phyloP scores from a whole-genome alignment of 805 yeast genomes.

The Spencermartinsiella europaea region DNA sequence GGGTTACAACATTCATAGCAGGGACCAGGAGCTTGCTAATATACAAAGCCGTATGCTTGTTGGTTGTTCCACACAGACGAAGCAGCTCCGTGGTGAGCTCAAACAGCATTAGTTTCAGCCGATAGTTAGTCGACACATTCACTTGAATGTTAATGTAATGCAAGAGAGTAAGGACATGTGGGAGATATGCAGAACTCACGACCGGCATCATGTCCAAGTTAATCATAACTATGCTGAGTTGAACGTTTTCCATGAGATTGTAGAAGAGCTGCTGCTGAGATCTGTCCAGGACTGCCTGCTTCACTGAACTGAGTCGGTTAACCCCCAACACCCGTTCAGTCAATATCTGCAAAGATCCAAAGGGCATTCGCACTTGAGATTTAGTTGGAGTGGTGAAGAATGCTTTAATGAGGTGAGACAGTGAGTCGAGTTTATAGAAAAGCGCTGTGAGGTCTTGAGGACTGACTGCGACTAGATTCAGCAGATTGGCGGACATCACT shows the following conservation, averaged over 20 bases:
- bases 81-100: slow-evolving; percentile 12
- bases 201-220: slow-evolving; percentile 40
- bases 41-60: slow-evolving; percentile 5
- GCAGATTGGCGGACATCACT: background rate
- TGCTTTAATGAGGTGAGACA: slow-evolving; percentile 35
- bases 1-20: slow-evolving; percentile 9
- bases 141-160: slow-evolving; percentile 18
- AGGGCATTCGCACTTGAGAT: slow-evolving; percentile 53
- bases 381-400: slow-evolving; percentile 51
- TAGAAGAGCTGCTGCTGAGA: slow-evolving; percentile 54
- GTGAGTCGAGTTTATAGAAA: slow-evolving; percentile 5
- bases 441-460: background rate
- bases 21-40: slow-evolving; percentile 5
- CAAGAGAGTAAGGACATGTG: slow-evolving; percentile 42
- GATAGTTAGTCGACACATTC: background rate
- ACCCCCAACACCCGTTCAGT: slow-evolving; percentile 53
- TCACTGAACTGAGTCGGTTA: slow-evolving; percentile 47
- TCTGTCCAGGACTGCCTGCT: slow-evolving; percentile 9
- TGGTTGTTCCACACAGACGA: slow-evolving; percentile 8
- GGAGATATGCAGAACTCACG: slow-evolving; percentile 41
- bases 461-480: background rate
- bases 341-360: slow-evolving; percentile 50
- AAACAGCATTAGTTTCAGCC: slow-evolving; percentile 9
- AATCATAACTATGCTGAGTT: slow-evolving; percentile 40
- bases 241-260: slow-evolving; percentile 40